Conservation (phyloP, 2,329 filamentous ascomycete species). For the Diaporthe citrichinensis region DNA sequence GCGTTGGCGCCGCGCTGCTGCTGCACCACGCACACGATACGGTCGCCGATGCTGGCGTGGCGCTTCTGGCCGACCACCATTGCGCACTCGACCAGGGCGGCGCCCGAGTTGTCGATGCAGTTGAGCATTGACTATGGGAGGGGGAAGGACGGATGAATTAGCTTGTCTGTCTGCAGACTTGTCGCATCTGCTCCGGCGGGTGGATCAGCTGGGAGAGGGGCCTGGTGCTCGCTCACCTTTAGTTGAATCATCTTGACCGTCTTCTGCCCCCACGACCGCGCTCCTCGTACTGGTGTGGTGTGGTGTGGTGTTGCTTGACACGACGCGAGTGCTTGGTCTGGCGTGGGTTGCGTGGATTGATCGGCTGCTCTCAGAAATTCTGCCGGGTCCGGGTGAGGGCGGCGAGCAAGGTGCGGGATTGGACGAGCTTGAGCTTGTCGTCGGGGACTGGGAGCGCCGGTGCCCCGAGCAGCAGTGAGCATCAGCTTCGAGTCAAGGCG, state of each 20-base stretch:
- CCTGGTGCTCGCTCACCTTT: conserved; percentile 69
- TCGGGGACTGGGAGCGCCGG: conserved; percentile 28
- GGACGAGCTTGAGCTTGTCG: conserved; percentile 20
- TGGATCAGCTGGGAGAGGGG: too few species aligned
- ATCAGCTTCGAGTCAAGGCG: not conserved
- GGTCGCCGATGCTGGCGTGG: conserved; percentile 91
- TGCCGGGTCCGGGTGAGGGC: conserved; percentile 26
- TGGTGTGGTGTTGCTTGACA: conserved; percentile 25
- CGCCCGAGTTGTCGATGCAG: conserved; percentile 99
- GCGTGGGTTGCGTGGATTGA: not conserved
- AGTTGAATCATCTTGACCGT: conserved; percentile 87
- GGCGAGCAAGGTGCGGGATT: conserved; percentile 13
- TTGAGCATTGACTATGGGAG: conserved; percentile 87
- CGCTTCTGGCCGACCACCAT: conserved; percentile 93
- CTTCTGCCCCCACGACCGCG: conserved; percentile 42
- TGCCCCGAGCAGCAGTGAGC: not conserved
- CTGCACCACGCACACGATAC: conserved; percentile 97
- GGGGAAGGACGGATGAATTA: not conserved
- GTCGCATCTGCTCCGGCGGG: conserved; percentile 37
- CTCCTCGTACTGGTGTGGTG: conserved; percentile 27
- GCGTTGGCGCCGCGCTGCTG: conserved; percentile 88
- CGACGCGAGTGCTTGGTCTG: not conserved
- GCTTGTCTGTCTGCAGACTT: not conserved
- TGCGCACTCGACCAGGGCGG: conserved; percentile 96
- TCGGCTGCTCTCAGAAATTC: conserved; percentile 30